Percentiles rank a stretch among this genome's conserved stretches.
These are phyloP conservation scores for Physcomitrellopsis africana DNA, from an alignment of 225 moss, liverwort and hornwort genomes.

Conservation along the genomic window DNA sequence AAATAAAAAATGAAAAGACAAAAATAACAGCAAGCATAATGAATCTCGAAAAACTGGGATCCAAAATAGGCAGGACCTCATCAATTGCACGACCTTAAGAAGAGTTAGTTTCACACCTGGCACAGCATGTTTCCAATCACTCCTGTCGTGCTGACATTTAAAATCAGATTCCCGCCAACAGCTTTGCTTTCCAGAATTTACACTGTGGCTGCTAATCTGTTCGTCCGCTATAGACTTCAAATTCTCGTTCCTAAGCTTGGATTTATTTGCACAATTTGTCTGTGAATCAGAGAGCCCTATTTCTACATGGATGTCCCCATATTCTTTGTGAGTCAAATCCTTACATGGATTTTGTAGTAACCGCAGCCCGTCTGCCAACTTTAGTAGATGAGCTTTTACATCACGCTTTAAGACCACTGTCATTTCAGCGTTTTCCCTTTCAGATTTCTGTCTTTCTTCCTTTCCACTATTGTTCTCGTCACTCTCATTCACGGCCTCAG, in stretches of 20 bases:
- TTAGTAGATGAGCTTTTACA: conserved; percentile 23
- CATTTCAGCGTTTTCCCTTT: conserved; percentile 17
- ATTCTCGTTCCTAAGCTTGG: conserved; percentile 26
- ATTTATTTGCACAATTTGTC: conserved; percentile 23
- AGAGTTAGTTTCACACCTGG: conserved; percentile 37
- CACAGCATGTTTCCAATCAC: conserved; percentile 33
- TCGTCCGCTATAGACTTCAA: conserved; percentile 32
- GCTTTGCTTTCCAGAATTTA: conserved; percentile 22
- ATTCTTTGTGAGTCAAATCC: conserved; percentile 27
- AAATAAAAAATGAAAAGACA: too few relatives aligned
- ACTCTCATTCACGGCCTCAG: conserved; percentile 35
- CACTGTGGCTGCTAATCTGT: conserved; percentile 22
- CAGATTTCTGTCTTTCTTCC: conserved; percentile 24
- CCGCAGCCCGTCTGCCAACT: conserved; percentile 26
- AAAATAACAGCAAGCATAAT: conserved; percentile 7
- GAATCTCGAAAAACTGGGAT: background rate
- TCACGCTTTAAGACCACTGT: conserved; percentile 30
- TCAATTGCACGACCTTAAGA: conserved; percentile 14
- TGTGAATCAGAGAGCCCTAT: conserved; percentile 1
- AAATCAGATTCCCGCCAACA: conserved; percentile 36
- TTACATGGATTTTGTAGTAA: conserved; percentile 28
- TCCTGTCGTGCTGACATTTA: conserved; percentile 28
- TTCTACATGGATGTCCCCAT: conserved; percentile 28
- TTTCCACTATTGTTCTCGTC: conserved; percentile 24
- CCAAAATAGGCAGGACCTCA: conserved; percentile 5